phyloP scores from a whole-genome alignment of 2,329 filamentous ascomycete species.

The Fusarium nurragi region DNA sequence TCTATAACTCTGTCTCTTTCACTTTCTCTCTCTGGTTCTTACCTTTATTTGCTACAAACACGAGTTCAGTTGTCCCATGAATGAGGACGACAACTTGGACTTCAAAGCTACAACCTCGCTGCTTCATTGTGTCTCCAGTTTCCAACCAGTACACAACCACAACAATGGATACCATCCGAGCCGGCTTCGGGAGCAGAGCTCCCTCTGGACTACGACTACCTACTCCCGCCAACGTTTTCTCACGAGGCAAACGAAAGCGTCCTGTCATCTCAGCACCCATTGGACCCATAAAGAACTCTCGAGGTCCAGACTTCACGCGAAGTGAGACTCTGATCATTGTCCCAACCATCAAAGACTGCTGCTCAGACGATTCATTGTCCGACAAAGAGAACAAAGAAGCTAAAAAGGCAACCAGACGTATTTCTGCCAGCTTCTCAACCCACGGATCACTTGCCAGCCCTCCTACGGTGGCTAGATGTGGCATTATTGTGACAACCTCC shows the following conservation, averaged over 20 bases:
- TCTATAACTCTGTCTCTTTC: background rate
- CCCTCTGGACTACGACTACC: slow-evolving; percentile 25
- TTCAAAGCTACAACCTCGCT: background rate
- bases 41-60: too few species aligned
- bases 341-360: slow-evolving; percentile 50
- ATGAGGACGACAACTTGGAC: too few species aligned
- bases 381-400: slow-evolving; percentile 10
- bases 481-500: slow-evolving; percentile 39
- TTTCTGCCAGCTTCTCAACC: slow-evolving; percentile 47
- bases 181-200: slow-evolving; percentile 12
- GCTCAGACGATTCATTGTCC: slow-evolving; percentile 29
- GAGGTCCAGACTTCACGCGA: slow-evolving; percentile 49
- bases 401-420: slow-evolving; percentile 36
- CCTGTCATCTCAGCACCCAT: slow-evolving; percentile 50
- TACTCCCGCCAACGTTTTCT: slow-evolving; percentile 21
- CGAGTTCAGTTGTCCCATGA: too few species aligned
- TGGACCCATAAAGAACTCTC: slow-evolving; percentile 52
- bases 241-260: slow-evolving; percentile 36
- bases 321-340: slow-evolving; percentile 50
- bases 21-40: background rate
- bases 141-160: background rate
- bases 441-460: slow-evolving; percentile 41
- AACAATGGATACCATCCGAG: slow-evolving; percentile 35
- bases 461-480: slow-evolving; percentile 46
- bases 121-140: background rate